Evolutionary conservation across 306 rosid genomes (phyloP).

Genomic region (Begonia fuchsioides): DNA sequence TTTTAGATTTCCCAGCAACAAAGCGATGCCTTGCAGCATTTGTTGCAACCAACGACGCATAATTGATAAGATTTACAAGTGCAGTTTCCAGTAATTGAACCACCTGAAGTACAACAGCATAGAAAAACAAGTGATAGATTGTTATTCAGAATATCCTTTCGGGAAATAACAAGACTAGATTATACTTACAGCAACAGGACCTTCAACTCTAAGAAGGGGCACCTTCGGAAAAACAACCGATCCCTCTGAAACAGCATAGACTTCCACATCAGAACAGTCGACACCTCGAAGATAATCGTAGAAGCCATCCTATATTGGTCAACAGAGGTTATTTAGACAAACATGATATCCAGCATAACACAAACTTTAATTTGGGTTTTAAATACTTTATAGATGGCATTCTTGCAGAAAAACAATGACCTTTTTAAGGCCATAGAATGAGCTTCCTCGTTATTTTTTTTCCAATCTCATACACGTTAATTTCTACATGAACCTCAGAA

Average conservation of each 20-base stretch:
- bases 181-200: conserved; percentile 87
- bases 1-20: conserved; percentile 83
- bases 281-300: conserved; percentile 76
- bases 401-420: no score
- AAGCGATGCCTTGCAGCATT: conserved; percentile 93
- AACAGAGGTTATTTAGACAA: conserved; percentile 1
- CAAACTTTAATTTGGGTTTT: no score
- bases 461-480: no score
- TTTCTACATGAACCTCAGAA: no score
- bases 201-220: conserved; percentile 85
- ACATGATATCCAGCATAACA: conserved; percentile 1
- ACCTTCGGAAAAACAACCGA: conserved; percentile 90
- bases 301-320: conserved; percentile 67
- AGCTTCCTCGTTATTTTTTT: no score
- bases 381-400: no score
- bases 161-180: no score
- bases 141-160: no score
- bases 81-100: conserved; percentile 94
- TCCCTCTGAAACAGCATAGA: conserved; percentile 75
- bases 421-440: no score
- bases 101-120: conserved; percentile 27
- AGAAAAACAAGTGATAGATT: no score
- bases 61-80: conserved; percentile 62
- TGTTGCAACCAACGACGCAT: conserved; percentile 72
- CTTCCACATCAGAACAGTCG: conserved; percentile 87